Conservation (phyloP, 2,329 filamentous ascomycete genomes). For the Cladosporium sp. region DNA sequence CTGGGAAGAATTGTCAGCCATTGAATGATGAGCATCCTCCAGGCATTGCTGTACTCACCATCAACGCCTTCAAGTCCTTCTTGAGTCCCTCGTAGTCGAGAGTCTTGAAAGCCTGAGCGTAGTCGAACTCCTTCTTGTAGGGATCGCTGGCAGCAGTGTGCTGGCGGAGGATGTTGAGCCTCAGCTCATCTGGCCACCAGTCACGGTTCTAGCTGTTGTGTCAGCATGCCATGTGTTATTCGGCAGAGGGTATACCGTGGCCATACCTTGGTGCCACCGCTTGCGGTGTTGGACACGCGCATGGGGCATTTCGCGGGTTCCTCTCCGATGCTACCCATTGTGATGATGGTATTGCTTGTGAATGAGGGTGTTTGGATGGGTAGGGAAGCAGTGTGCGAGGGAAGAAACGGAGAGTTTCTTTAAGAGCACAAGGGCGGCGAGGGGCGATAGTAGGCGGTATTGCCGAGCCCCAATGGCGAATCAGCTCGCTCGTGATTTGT, state of each 20-base stretch:
- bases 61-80: conserved; percentile 65
- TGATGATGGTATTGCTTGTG: neutral
- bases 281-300: conserved; percentile 27
- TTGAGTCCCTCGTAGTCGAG: conserved; percentile 68
- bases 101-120: conserved; percentile 66
- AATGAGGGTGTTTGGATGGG: neutral
- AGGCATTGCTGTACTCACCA: conserved; percentile 37
- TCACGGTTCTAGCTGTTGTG: conserved; percentile 56
- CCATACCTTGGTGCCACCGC: conserved; percentile 51
- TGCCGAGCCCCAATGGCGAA: conserved; percentile 5
- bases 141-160: conserved; percentile 62
- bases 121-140: conserved; percentile 61
- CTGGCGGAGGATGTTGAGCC: conserved; percentile 69
- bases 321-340: conserved; percentile 12
- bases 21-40: neutral
- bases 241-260: neutral
- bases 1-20: neutral
- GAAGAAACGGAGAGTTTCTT: neutral
- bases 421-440: neutral
- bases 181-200: conserved; percentile 70
- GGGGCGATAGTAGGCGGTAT: neutral
- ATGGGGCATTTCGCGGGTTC: conserved; percentile 27
- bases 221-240: conserved; percentile 42
- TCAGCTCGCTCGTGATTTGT: conserved; percentile 1
- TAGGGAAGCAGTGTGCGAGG: neutral